phyloP scores from a whole-genome alignment of 805 yeast genomes.

The Spathaspora arborariae region DNA sequence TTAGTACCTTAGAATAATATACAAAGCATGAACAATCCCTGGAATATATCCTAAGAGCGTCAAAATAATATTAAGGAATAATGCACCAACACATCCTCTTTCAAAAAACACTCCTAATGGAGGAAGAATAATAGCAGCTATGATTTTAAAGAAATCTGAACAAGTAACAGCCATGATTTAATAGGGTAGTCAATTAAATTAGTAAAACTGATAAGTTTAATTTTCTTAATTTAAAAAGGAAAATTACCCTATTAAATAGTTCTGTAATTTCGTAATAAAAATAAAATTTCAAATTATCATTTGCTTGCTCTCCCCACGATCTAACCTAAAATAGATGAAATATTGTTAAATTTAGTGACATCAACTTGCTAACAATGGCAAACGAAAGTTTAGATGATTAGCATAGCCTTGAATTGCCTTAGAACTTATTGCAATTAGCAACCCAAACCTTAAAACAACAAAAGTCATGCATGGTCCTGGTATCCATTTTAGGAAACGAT shows the following conservation, averaged over 20 bases:
- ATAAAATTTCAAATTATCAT: background rate
- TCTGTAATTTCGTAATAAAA: too few species aligned
- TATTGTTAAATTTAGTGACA: too few species aligned
- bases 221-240: too few species aligned
- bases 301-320: too few species aligned
- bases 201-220: background rate
- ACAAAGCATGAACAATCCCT: slow-evolving; percentile 65
- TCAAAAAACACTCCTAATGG: slow-evolving; percentile 63
- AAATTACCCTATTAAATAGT: too few species aligned
- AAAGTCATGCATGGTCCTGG: too few species aligned
- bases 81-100: slow-evolving; percentile 47
- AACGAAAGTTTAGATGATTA: too few species aligned
- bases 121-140: slow-evolving; percentile 51
- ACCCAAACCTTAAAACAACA: too few species aligned
- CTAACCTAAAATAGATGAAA: too few species aligned
- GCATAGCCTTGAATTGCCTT: too few species aligned
- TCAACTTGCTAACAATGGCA: too few species aligned
- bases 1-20: slow-evolving; percentile 41
- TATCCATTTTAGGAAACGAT: background rate
- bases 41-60: slow-evolving; percentile 76
- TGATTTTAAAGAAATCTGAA: slow-evolving; percentile 50
- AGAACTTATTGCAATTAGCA: too few species aligned
- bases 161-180: slow-evolving; percentile 46
- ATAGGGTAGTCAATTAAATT: background rate
- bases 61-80: slow-evolving; percentile 55